phyloP scores from a whole-genome alignment of 2,329 filamentous ascomycete genomes.

The Cladosporium phlei region DNA sequence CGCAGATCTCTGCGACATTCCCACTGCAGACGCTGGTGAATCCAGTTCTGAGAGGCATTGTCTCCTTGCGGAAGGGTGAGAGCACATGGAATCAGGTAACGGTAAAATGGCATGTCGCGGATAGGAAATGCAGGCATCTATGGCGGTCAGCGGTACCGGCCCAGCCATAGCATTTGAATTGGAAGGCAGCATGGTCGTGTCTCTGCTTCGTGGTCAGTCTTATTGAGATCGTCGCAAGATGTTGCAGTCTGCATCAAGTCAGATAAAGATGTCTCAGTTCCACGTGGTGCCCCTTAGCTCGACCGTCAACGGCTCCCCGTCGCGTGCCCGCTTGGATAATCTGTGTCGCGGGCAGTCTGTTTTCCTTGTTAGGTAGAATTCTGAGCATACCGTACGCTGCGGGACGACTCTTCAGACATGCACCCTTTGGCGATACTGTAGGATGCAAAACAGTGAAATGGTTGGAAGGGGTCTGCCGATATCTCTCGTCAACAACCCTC shows the following conservation, averaged over 20 bases:
- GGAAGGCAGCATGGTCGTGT: constrained; percentile 1
- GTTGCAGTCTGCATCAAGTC: not conserved
- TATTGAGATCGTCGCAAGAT: constrained; percentile 1
- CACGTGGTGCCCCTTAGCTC: constrained; percentile 9
- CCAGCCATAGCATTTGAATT: too few relatives aligned
- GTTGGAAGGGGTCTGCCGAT: too few relatives aligned
- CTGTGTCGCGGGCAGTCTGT: too few relatives aligned
- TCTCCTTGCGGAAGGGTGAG: not conserved
- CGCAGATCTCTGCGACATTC: constrained; percentile 2
- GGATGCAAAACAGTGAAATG: too few relatives aligned
- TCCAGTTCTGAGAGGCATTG: too few relatives aligned
- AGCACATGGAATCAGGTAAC: constrained; percentile 1
- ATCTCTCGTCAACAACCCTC: too few relatives aligned
- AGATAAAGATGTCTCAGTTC: constrained; percentile 3
- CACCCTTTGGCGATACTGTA: too few relatives aligned
- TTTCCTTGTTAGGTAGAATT: too few relatives aligned
- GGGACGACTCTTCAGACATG: too few relatives aligned
- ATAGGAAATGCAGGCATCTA: not conserved
- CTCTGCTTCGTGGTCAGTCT: not conserved
- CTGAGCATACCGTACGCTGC: too few relatives aligned
- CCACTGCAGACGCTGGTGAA: constrained; percentile 4
- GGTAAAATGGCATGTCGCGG: constrained; percentile 11
- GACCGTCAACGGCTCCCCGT: not conserved
- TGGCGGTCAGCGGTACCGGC: not conserved
- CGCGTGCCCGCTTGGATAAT: too few relatives aligned